Evolutionary conservation across 257 asterid genomes (phyloP).

Genomic region (Solanum medicagineum): DNA sequence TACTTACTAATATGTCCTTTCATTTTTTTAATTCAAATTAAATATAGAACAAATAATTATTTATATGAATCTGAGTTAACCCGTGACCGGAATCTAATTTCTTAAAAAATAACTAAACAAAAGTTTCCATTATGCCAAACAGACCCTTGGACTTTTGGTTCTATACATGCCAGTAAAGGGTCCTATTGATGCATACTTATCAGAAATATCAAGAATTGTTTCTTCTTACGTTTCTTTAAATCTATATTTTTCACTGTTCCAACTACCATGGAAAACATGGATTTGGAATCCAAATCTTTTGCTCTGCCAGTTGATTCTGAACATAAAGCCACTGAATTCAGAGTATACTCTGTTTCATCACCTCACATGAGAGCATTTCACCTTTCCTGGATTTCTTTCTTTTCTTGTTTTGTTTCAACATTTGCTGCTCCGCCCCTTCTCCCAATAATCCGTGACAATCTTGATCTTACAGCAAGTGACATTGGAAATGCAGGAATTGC

Average conservation of each 20-base stretch:
- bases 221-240: neutral
- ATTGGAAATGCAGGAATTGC: constrained; percentile 89
- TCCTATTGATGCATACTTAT: neutral
- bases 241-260: neutral
- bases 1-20: no score
- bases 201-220: neutral
- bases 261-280: neutral
- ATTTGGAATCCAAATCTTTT: constrained; percentile 19
- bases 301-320: constrained; percentile 70
- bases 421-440: constrained; percentile 82
- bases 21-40: no score
- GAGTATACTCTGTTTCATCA: constrained; percentile 31
- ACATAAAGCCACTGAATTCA: constrained; percentile 51
- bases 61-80: no score
- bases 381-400: constrained; percentile 77
- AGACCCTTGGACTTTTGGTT: neutral
- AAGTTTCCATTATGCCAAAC: neutral
- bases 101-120: no score
- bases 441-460: constrained; percentile 78
- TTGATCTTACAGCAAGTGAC: constrained; percentile 63
- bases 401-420: constrained; percentile 79
- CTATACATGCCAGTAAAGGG: constrained; percentile 6
- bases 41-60: no score
- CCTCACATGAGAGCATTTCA: constrained; percentile 94
- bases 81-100: no score